phyloP scores from a whole-genome alignment of 164 flowering plant species.

The Cinnamomum micranthum region DNA sequence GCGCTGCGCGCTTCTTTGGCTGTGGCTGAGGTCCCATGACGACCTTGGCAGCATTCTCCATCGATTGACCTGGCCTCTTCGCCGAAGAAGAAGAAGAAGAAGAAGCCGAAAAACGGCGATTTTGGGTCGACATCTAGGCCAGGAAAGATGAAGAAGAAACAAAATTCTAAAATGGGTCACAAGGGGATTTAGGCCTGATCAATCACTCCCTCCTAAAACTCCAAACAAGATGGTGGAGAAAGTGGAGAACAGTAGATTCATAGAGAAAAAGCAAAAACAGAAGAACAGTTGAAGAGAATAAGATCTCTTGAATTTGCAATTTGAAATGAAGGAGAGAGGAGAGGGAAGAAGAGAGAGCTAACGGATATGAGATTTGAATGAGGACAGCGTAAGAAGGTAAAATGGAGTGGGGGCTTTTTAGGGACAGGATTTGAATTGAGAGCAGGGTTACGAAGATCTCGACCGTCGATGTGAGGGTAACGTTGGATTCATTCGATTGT shows the following conservation, averaged over 20 bases:
- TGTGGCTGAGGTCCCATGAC: constrained; percentile 14
- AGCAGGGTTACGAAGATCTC: neutral
- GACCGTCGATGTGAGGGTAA: neutral
- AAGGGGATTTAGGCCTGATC: neutral
- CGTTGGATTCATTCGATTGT: neutral
- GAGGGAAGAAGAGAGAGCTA: neutral
- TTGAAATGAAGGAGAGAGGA: neutral
- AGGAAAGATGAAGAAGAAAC: neutral
- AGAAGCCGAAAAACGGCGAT: constrained; percentile 14
- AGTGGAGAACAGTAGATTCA: neutral
- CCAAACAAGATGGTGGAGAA: no score
- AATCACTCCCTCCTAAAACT: neutral
- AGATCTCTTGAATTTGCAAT: neutral
- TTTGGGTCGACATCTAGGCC: constrained; percentile 22
- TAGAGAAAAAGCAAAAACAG: neutral
- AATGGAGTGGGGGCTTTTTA: neutral
- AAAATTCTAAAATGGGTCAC: no score
- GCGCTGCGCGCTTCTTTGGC: constrained; percentile 32
- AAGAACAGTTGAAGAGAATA: neutral
- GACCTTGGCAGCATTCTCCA: constrained; percentile 15
- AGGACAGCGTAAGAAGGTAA: neutral
- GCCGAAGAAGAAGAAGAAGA: constrained; percentile 9
- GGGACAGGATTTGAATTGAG: constrained; percentile 2
- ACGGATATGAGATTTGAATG: neutral
- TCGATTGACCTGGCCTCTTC: constrained; percentile 21